These are phyloP conservation scores for Paramecium primaurelia DNA, from an alignment of 73 alveolate genomes.

Conservation along the genomic window DNA sequence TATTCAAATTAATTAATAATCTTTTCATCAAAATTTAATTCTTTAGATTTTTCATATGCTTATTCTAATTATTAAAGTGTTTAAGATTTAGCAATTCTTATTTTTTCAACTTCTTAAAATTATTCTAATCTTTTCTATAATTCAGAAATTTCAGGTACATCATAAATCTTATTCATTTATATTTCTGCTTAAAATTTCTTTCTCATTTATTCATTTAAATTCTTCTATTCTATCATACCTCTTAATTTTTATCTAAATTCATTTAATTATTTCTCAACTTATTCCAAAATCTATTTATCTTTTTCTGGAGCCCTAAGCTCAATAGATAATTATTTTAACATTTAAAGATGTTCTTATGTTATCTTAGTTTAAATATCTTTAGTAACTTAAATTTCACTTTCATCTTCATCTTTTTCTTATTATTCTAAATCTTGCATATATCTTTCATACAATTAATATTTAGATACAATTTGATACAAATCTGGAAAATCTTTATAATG, in stretches of 20 bases:
- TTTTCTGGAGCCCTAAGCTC: background rate
- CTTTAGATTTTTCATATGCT: background rate
- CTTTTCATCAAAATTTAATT: background rate
- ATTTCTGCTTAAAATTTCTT: background rate
- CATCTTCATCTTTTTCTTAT: conserved; percentile 21
- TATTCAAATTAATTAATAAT: background rate
- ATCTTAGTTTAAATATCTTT: background rate
- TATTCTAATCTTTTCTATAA: background rate
- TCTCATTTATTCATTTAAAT: conserved; percentile 15
- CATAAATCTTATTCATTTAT: background rate
- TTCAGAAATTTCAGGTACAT: background rate
- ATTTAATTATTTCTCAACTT: background rate
- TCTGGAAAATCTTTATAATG: background rate
- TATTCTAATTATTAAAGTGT: background rate
- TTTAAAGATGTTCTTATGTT: background rate
- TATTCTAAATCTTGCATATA: background rate
- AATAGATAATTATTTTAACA: background rate
- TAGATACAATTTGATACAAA: background rate
- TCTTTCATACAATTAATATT: background rate
- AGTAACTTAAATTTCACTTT: background rate
- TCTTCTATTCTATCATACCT: background rate
- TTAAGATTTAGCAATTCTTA: conserved; percentile 1
- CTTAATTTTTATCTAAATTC: background rate
- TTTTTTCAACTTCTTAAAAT: background rate
- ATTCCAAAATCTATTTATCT: background rate